Base-by-base conservation (phyloP, 345 rosid genomes). In the Rhodamnia rubescens region DNA sequence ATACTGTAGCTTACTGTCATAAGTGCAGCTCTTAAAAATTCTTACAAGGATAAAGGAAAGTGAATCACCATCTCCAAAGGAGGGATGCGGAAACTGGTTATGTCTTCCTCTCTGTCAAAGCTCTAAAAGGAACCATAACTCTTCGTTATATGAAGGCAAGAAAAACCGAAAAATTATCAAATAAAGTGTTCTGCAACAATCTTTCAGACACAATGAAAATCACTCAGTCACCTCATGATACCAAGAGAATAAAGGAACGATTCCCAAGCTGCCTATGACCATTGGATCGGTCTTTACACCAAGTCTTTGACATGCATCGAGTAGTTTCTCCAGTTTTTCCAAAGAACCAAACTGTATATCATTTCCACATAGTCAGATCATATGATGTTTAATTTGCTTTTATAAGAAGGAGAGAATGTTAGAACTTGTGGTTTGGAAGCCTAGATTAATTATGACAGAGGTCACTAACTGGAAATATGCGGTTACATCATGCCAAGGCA, bases 171-270 rank as follows among this genome's bases (percentile, higher is more conserved):
- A 69, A 32, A 32, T 64, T 36, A 83, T 83, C 44, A 83, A 29
- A 54, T 22, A 83, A 29, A 11, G 42, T 40, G 42, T 52, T 75
- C 55, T 61, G 12, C 11, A 84, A 58, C 55, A 61, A 69, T 69
- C 78, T 64, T 24, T 64, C 22, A 16, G 44, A 44, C 78, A 51
- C 7, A 47, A 82, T 24, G 53, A 12, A 26, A 44, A 83, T 78
- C 36, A 59, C 82, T 56, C 59, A 53, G 49, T 89, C 87, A 94
- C 96, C 95, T 93, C 93, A 85, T 94, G 95, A 86, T 94, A 93
- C 96, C 95, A 93, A 84, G 95, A 94, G 89, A 87, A 91, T 69
- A 93, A 80, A 74, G 95, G 96, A 87, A 92, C 83, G 88, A 94
- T 92, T 57, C 96, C 95, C 87, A 94, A 74, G 59, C 90, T 90